Evolutionary conservation across 129 eudicot species (phyloP), one percentile per base, ranked within the genome.

Genomic region (Calendula officinalis): DNA sequence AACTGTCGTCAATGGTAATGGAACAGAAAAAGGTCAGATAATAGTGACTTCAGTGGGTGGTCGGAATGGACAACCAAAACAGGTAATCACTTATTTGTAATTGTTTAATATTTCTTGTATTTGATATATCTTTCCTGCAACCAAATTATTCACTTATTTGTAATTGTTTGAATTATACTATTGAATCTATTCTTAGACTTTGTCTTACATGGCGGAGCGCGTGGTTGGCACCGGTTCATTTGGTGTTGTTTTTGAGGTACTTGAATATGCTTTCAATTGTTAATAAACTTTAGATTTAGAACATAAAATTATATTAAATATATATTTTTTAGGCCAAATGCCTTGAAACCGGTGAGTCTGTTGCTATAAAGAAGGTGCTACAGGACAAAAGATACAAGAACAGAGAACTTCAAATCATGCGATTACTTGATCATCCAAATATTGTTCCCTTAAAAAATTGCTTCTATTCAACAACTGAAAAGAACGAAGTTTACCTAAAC

Each of bases 1-100:
- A 44, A 70, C 89, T 50, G 85, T 88, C 62, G 87, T 92, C 61
- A 85, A 79, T 50, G 96, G 96, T 27, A 77, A 77, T 46, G 96
- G 95, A 60, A 88, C 98, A 22, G 98, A 92, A 67, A 74, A 86
- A 8, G 96, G 98, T 56, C 96, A 92, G 73, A 78, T 85, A 44
- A 87, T 92, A 62, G 90, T 82, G 50, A 85, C 98, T 34, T 71
- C 81, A 14, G 54, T 92, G 38, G 89, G 95, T 55, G 96, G 95
- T 80, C 83, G 71, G 68, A 92, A 88, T 75, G 98, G 95, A 72
- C 86, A 92, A 70, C 85, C 82, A 16, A 92, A 92, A 67, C 87
- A 88, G 96, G 98, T 87, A 43, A 81, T 9, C 40, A 6, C 40
- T 74, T 33, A 53, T 55, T 46, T 48, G 22, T 13, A 16, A 34